Percentiles rank a stretch among this genome's conserved stretches.
phyloP scores from a whole-genome alignment of 208 protist species.

The Zelonia costaricensis region DNA sequence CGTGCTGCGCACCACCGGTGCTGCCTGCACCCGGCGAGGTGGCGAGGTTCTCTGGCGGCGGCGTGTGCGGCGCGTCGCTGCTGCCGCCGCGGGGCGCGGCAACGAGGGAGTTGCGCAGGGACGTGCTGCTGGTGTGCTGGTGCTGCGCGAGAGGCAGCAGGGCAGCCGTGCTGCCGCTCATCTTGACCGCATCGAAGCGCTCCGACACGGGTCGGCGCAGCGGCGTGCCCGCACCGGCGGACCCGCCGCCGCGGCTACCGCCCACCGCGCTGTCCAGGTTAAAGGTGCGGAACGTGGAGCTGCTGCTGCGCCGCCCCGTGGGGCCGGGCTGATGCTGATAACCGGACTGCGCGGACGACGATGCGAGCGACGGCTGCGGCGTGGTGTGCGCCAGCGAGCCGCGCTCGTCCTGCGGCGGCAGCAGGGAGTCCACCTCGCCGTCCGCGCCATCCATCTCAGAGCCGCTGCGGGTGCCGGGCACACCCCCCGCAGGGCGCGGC shows the following conservation, averaged over 20 bases:
- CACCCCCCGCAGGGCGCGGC: background rate
- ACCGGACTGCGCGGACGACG: background rate
- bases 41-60: no score
- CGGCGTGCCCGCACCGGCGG: conserved; percentile 14
- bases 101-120: background rate
- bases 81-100: background rate
- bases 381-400: no score
- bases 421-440: conserved; percentile 1
- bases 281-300: conserved; percentile 6
- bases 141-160: background rate
- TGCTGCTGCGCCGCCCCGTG: conserved; percentile 3
- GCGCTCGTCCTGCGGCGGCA: no score
- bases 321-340: background rate
- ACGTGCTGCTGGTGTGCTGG: background rate
- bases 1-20: background rate
- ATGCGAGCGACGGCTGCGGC: background rate
- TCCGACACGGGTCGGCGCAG: conserved; percentile 42
- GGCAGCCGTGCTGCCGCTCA: background rate
- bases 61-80: background rate
- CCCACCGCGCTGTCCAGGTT: conserved; percentile 6
- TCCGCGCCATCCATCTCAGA: background rate
- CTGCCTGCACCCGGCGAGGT: background rate
- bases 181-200: conserved; percentile 29
- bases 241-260: conserved; percentile 4
- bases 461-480: conserved; percentile 3